phyloP scores from a whole-genome alignment of 768 basidiomycete species.

The Mycena haematopus region DNA sequence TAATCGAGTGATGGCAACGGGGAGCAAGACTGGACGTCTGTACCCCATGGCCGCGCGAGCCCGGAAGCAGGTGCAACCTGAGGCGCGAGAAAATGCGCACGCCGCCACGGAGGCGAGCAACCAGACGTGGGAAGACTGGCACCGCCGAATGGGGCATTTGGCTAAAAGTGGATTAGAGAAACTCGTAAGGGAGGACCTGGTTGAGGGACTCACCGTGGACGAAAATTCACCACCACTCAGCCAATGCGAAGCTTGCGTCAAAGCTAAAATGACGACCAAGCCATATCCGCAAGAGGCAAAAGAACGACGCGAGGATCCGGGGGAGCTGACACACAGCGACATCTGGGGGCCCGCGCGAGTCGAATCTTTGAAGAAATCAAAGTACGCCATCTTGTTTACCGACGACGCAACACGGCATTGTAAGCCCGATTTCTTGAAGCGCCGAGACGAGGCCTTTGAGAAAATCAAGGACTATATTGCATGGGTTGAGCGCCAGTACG shows the following conservation, averaged over 20 bases:
- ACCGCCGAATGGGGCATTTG: slow-evolving; percentile 22
- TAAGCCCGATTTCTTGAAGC: no score
- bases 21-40: slow-evolving; percentile 16
- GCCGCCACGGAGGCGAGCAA: no score
- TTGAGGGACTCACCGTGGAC: slow-evolving; percentile 18
- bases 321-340: slow-evolving; percentile 21
- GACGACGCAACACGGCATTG: no score
- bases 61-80: slow-evolving; percentile 6
- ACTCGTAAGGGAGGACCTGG: slow-evolving; percentile 8
- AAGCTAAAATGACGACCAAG: slow-evolving; percentile 17
- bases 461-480: slow-evolving; percentile 18
- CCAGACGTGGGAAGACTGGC: slow-evolving; percentile 23
- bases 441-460: slow-evolving; percentile 12
- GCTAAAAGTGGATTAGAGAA: slow-evolving; percentile 13
- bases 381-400: no score
- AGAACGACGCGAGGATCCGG: slow-evolving; percentile 14
- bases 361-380: no score
- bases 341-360: no score
- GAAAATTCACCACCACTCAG: slow-evolving; percentile 12
- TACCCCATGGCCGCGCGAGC: slow-evolving; percentile 13
- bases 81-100: slow-evolving; percentile 10
- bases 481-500: slow-evolving; percentile 12
- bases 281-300: slow-evolving; percentile 22
- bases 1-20: slow-evolving; percentile 7
- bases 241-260: slow-evolving; percentile 21